Percentiles rank a stretch among this genome's conserved stretches.
Conservation (phyloP, 2,329 filamentous ascomycete species). For the Pestalotiopsis sp. region DNA sequence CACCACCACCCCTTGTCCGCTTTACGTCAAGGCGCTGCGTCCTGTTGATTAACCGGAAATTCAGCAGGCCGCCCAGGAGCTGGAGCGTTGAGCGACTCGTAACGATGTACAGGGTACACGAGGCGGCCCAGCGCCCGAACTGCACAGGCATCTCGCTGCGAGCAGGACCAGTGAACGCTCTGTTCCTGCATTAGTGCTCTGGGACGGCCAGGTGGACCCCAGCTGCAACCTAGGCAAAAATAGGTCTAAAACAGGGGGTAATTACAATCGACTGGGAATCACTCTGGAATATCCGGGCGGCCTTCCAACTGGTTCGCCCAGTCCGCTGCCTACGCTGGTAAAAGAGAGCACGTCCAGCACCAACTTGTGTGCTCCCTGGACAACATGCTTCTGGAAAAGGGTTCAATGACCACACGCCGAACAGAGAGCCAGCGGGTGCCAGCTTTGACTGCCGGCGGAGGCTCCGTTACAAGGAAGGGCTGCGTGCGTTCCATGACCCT, state of each 20-base stretch:
- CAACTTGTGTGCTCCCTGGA: neutral
- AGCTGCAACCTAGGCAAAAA: constrained; percentile 16
- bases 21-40: constrained; percentile 12
- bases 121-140: neutral
- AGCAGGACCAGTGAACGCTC: neutral
- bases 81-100: neutral
- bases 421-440: neutral
- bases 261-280: constrained; percentile 9
- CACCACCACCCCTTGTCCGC: constrained; percentile 7
- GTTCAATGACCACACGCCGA: neutral
- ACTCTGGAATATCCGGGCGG: neutral
- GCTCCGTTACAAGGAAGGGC: neutral
- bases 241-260: constrained; percentile 19
- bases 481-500: neutral
- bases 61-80: constrained; percentile 4
- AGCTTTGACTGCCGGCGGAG: neutral
- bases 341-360: neutral
- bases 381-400: neutral
- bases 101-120: neutral
- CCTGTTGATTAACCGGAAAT: constrained; percentile 12
- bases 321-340: neutral
- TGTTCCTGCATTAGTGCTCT: constrained; percentile 20
- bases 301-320: neutral
- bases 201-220: neutral
- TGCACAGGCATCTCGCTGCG: neutral